A percentile compares a stretch with the other conserved stretches of the same genome.
phyloP scores from a whole-genome alignment of 2,329 filamentous ascomycete species.

The Pseudogymnoascus sp. region DNA sequence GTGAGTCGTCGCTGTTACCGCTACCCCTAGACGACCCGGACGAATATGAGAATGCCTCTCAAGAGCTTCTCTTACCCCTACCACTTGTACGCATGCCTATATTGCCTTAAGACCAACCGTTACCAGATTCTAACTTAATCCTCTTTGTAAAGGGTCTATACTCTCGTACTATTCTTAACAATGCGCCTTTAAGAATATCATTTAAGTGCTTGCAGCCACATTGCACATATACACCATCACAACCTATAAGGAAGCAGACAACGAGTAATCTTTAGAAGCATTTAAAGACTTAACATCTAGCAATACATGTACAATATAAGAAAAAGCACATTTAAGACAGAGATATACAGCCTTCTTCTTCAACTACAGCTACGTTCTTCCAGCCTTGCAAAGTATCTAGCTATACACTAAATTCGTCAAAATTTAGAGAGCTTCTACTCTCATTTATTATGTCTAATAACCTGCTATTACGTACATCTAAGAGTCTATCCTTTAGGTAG shows the following conservation, averaged over 20 bases:
- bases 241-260: not conserved
- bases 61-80: not conserved
- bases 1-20: not conserved
- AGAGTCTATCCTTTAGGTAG: no score
- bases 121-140: not conserved
- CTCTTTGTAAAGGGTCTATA: not conserved
- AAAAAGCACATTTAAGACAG: no score
- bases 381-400: no score
- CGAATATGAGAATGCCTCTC: not conserved
- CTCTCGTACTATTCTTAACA: not conserved
- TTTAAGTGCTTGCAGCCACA: not conserved
- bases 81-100: not conserved
- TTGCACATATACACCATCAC: not conserved
- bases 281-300: not conserved
- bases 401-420: no score
- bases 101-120: not conserved
- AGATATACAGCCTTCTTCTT: no score
- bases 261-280: not conserved
- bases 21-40: not conserved
- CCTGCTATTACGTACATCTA: no score
- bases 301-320: no score
- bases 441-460: no score
- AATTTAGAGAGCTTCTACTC: no score
- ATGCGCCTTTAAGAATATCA: not conserved
- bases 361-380: no score